These are phyloP conservation scores for Funneliformis caledonium DNA, from an alignment of 371 early-diverging fungal species.

Conservation along the genomic window DNA sequence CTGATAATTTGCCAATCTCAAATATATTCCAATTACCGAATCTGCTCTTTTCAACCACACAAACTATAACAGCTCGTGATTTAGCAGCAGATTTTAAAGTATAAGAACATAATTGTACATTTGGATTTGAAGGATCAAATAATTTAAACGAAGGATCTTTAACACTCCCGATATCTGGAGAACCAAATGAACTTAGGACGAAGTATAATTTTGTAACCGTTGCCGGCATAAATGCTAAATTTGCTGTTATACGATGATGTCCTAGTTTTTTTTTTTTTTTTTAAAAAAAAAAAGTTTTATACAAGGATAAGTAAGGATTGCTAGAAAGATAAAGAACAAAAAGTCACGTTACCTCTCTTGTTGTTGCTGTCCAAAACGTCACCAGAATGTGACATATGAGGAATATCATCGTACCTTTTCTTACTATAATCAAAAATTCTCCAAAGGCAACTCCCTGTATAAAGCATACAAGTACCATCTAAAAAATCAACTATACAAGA, in stretches of 20 bases:
- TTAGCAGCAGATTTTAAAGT: conserved; percentile 21
- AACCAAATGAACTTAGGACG: conserved; percentile 32
- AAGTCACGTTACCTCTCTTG: background rate
- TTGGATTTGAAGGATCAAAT: conserved; percentile 15
- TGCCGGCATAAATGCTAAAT: conserved; percentile 4
- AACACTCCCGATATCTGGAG: conserved; percentile 24
- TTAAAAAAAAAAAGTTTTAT: background rate
- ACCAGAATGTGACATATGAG: conserved; percentile 34
- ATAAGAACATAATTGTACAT: conserved; percentile 19
- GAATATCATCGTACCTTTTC: background rate
- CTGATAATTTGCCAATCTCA: conserved; percentile 20
- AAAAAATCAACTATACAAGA: conserved; percentile 7
- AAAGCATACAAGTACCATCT: conserved; percentile 37
- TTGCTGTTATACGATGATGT: conserved; percentile 24
- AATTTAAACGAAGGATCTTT: conserved; percentile 26
- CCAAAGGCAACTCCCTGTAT: background rate
- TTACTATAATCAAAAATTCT: conserved; percentile 20
- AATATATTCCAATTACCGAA: conserved; percentile 10
- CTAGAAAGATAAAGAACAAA: background rate
- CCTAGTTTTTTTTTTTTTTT: background rate
- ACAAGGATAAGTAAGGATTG: too few relatives aligned
- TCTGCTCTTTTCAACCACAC: conserved; percentile 8
- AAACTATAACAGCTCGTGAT: conserved; percentile 33
- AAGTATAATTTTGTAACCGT: conserved; percentile 27
- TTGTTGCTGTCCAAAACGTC: conserved; percentile 19